Percentiles rank a stretch among this genome's conserved stretches.
These are phyloP conservation scores for Mycosphaerella arachidis DNA, from an alignment of 2,329 filamentous ascomycete species.

Conservation along the genomic window DNA sequence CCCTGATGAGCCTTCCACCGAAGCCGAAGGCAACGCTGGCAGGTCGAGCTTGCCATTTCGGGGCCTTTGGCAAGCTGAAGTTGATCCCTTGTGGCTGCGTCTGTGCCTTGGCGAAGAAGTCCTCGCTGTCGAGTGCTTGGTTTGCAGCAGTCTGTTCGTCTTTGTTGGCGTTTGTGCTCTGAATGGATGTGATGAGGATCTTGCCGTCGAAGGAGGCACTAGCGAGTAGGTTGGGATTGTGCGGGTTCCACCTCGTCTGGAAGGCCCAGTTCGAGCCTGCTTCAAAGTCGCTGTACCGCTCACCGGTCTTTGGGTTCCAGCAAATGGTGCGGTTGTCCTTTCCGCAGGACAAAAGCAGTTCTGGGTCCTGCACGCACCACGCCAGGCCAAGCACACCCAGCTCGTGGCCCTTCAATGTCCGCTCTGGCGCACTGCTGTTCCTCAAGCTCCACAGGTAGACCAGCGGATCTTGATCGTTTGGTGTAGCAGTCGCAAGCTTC, in stretches of 20 bases:
- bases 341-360: constrained; percentile 84
- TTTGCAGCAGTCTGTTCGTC: constrained; percentile 59
- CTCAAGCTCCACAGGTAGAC: constrained; percentile 92
- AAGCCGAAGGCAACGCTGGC: constrained; percentile 89
- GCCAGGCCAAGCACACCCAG: constrained; percentile 89
- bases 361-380: constrained; percentile 89
- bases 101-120: constrained; percentile 93
- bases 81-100: constrained; percentile 84
- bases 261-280: constrained; percentile 99
- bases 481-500: constrained; percentile 86
- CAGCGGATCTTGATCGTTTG: constrained; percentile 80
- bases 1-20: constrained; percentile 81
- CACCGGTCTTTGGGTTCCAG: constrained; percentile 92
- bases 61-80: constrained; percentile 80
- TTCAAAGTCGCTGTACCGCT: constrained; percentile 84
- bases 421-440: constrained; percentile 92
- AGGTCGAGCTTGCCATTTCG: constrained; percentile 84
- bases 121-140: constrained; percentile 75
- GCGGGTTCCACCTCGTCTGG: constrained; percentile 87
- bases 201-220: constrained; percentile 97
- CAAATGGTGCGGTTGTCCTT: constrained; percentile 94
- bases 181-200: constrained; percentile 86
- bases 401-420: constrained; percentile 84
- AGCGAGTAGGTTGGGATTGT: constrained; percentile 85
- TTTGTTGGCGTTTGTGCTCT: constrained; percentile 79